These are phyloP conservation scores for Daldinia vernicosa DNA, from an alignment of 495 filamentous ascomycete species.

Conservation along the genomic window DNA sequence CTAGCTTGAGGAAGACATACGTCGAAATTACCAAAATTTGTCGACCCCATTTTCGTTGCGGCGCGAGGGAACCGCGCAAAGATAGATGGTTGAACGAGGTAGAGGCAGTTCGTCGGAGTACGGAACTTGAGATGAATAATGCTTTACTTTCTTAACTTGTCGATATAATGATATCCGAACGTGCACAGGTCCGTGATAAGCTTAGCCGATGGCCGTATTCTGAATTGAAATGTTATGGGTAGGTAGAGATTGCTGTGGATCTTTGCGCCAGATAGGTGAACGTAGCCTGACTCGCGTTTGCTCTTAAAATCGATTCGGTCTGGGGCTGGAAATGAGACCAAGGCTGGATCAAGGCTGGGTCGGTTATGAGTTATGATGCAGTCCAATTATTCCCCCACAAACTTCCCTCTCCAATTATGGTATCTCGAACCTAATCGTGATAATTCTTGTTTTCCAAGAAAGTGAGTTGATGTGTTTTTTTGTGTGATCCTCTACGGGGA, in stretches of 20 bases:
- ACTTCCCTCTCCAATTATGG: constrained; percentile 40
- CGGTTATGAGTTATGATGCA: constrained; percentile 35
- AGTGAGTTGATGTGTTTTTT: constrained; percentile 18
- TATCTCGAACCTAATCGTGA: constrained; percentile 36
- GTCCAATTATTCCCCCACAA: constrained; percentile 25
- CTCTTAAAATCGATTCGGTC: constrained; percentile 12
- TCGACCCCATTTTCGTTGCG: constrained; percentile 61
- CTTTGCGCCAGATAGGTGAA: constrained; percentile 18
- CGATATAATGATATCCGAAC: constrained; percentile 9
- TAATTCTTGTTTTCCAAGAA: constrained; percentile 31
- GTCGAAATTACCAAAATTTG: constrained; percentile 90
- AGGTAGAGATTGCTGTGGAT: constrained; percentile 16
- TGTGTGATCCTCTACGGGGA: constrained; percentile 9
- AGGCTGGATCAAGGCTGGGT: constrained; percentile 21
- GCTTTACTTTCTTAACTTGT: constrained; percentile 14
- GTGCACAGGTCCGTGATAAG: constrained; percentile 11
- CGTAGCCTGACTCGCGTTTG: constrained; percentile 30
- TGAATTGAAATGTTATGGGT: constrained; percentile 4
- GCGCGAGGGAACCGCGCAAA: constrained; percentile 43
- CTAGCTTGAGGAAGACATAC: constrained; percentile 60
- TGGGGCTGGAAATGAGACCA: background rate
- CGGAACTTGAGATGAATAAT: constrained; percentile 13
- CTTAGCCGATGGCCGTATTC: constrained; percentile 3
- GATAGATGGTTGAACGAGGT: constrained; percentile 7
- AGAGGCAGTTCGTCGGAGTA: constrained; percentile 12